Evolutionary conservation across 108 stramenopile species (phyloP).

Genomic region (Cyclotella cryptica): DNA sequence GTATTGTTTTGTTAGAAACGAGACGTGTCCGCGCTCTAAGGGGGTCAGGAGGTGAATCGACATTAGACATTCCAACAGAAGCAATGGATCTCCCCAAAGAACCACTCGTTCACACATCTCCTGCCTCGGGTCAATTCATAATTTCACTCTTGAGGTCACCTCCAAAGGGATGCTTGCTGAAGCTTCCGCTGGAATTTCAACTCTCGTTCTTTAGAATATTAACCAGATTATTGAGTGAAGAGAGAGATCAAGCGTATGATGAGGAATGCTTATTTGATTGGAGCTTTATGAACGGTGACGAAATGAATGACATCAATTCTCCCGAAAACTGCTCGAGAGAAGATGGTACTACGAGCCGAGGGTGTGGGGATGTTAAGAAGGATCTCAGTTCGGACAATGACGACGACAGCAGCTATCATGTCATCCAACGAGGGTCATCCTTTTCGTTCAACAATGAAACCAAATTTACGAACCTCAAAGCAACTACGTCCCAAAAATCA

Average conservation of each 20-base stretch:
- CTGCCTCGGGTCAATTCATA: conserved; percentile 28
- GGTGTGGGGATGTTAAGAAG: conserved; percentile 7
- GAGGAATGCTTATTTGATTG: conserved; percentile 51
- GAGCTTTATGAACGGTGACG: conserved; percentile 2
- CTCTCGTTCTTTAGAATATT: conserved; percentile 71
- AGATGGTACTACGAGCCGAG: neutral
- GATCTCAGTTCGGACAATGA: neutral
- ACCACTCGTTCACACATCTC: conserved; percentile 24
- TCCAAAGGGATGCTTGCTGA: conserved; percentile 30
- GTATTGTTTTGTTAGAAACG: conserved; percentile 48
- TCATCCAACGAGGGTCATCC: neutral
- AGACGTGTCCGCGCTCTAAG: conserved; percentile 14
- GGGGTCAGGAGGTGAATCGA: neutral
- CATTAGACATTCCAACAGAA: neutral
- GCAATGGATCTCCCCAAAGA: conserved; percentile 26
- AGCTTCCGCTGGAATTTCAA: conserved; percentile 60
- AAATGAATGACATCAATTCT: neutral
- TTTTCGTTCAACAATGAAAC: neutral
- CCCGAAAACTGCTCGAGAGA: neutral
- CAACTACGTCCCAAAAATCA: conserved; percentile 1
- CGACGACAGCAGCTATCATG: conserved; percentile 18
- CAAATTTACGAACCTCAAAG: too few relatives aligned
- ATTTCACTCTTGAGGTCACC: conserved; percentile 22
- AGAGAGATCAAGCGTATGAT: conserved; percentile 68
- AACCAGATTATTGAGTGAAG: conserved; percentile 62